Evolutionary conservation across 805 yeast genomes (phyloP), one percentile per base, ranked within the genome.

Genomic region (Jamesozyma lodderae): DNA sequence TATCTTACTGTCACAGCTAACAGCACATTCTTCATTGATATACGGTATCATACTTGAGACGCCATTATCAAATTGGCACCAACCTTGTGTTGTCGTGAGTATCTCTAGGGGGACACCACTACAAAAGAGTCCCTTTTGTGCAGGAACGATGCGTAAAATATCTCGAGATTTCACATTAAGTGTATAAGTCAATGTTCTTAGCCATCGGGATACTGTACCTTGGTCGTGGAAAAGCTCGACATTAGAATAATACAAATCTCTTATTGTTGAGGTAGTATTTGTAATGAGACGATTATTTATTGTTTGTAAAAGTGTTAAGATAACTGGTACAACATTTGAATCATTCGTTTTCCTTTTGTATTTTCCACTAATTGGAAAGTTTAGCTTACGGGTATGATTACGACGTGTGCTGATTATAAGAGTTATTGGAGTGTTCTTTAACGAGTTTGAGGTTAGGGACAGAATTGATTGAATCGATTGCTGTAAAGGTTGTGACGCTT

Each of bases 181-280:
- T 10, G 71, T 59, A 1, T 44, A 42, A 4, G 66, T 55, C 2
- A 80, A 40, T 2, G 51, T 41, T 3, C 60, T 63, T 1, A 80
- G 42, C 29, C 70, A 55, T 0, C 44, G 38, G 31, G 71, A 69
- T 0, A 75, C 72, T 7, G 46, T 52, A 1, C 43, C 15, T 48
- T 81, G 87, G 10, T 57, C 51, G 4, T 44, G 40, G 51, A 72
- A 81, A 3, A 79, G 48, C 11, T 64, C 63, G 0, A 77, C 82
- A 50, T 81, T 81, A 25, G 69, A 67, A 50, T 81, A 81, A 53
- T 64, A 81, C 2, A 81, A 47, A 47, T 79, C 86, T 48, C 90
- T 62, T 4, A 52, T 44, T 3, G 63, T 58, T 22, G 53, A 48
- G 1, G 37, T 36, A 17, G 41, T 43, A 3, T 34, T 33, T 1